phyloP scores from a whole-genome alignment of 139 green algal genomes.

The Zygnema cylindricum region DNA sequence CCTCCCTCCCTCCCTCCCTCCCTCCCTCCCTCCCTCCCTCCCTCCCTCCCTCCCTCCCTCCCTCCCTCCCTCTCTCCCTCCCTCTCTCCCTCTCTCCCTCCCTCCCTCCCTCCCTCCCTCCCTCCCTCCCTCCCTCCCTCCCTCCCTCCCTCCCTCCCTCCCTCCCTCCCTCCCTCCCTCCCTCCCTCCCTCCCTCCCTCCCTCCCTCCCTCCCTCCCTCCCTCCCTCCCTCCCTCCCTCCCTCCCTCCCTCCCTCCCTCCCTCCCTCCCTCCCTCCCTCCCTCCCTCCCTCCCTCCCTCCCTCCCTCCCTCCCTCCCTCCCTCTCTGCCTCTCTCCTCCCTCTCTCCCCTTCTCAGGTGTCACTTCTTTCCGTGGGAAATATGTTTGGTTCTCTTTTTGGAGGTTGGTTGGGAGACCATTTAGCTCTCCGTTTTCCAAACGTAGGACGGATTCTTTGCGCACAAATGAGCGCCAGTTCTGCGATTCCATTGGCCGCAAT shows the following conservation, averaged over 20 bases:
- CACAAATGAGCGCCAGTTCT: conserved; percentile 30
- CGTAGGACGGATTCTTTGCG: conserved; percentile 39
- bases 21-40: not conserved
- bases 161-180: not conserved
- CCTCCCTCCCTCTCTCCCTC: not conserved
- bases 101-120: not conserved
- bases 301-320: not conserved
- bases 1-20: not conserved
- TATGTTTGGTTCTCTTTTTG: conserved; percentile 1
- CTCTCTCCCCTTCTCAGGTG: conserved; percentile 12
- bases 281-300: not conserved
- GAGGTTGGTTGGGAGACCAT: conserved; percentile 29
- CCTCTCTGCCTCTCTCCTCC: not conserved
- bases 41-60: not conserved
- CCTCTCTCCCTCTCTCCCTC: not conserved
- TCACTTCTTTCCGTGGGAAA: conserved; percentile 24
- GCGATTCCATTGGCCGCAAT: conserved; percentile 27
- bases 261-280: not conserved
- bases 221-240: not conserved
- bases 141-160: not conserved
- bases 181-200: not conserved
- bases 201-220: not conserved
- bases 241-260: not conserved
- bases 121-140: not conserved
- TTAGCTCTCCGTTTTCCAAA: not conserved